Conservation (phyloP, 768 basidiomycete genomes). For the Ephemerocybe angulata region DNA sequence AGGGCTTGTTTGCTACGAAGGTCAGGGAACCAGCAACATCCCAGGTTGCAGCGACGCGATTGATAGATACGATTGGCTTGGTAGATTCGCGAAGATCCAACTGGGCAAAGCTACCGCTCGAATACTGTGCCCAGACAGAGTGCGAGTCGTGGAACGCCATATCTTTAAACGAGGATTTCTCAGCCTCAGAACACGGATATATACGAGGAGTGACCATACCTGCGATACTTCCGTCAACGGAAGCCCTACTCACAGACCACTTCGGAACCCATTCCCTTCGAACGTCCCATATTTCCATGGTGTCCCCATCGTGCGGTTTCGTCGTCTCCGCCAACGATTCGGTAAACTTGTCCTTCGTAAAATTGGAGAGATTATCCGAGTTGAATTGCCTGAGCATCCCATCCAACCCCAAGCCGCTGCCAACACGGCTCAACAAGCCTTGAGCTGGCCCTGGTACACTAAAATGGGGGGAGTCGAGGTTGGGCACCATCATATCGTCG, state of each 20-base stretch:
- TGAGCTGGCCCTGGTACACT: constrained; percentile 9
- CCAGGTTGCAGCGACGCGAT: constrained; percentile 65
- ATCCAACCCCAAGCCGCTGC: constrained; percentile 28
- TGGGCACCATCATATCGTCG: constrained; percentile 40
- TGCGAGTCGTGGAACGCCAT: constrained; percentile 67
- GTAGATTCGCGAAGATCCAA: constrained; percentile 65
- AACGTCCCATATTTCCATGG: constrained; percentile 85
- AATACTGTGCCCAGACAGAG: constrained; percentile 68
- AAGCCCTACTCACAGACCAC: constrained; percentile 67
- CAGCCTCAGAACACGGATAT: too few species aligned
- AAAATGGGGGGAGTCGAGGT: constrained; percentile 17
- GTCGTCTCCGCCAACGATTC: background rate
- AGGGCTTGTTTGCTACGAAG: constrained; percentile 58
- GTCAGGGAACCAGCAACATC: constrained; percentile 59
- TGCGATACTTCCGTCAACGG: constrained; percentile 68
- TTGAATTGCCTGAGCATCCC: constrained; percentile 18
- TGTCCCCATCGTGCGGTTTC: constrained; percentile 39
- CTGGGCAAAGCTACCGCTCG: constrained; percentile 75
- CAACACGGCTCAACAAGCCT: constrained; percentile 22
- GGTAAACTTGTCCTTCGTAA: constrained; percentile 6
- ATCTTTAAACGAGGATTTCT: too few species aligned
- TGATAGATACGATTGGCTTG: constrained; percentile 64
- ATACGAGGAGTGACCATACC: constrained; percentile 59
- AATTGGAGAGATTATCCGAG: constrained; percentile 4
- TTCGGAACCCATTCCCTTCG: constrained; percentile 78